These are phyloP conservation scores for Penicillium verrucosum DNA, from an alignment of 2,329 filamentous ascomycete genomes.

Conservation along the genomic window DNA sequence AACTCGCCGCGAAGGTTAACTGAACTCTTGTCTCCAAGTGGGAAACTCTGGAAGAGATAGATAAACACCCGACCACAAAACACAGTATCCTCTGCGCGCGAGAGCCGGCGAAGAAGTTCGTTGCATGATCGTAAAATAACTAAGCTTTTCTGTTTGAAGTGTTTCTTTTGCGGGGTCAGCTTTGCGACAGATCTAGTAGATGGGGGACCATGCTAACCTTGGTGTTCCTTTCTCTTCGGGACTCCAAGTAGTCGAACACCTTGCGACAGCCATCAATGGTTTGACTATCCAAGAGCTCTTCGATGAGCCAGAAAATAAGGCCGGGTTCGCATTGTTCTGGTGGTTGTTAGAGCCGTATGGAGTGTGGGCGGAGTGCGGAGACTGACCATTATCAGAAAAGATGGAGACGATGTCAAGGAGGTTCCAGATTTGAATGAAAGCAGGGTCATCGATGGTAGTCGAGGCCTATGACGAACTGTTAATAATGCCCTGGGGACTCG, in stretches of 20 bases:
- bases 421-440: conserved; percentile 86
- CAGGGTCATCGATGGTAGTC: conserved; percentile 70
- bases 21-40: conserved; percentile 91
- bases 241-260: conserved; percentile 94
- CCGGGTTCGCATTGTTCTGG: conserved; percentile 66
- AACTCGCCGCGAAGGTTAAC: conserved; percentile 96
- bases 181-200: background rate
- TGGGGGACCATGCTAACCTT: conserved; percentile 50
- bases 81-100: conserved; percentile 92
- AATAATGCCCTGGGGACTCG: conserved; percentile 6
- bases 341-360: conserved; percentile 20
- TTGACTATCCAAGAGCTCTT: conserved; percentile 93
- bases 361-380: conserved; percentile 18
- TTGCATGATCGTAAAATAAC: conserved; percentile 94
- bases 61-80: conserved; percentile 98
- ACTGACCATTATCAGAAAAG: conserved; percentile 75
- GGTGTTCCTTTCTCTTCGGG: conserved; percentile 81
- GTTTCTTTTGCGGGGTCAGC: conserved; percentile 45
- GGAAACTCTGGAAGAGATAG: conserved; percentile 97
- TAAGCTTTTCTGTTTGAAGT: conserved; percentile 79
- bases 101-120: conserved; percentile 85
- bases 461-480: conserved; percentile 54
- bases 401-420: conserved; percentile 87
- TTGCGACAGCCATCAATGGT: conserved; percentile 87
- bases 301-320: conserved; percentile 83